Base-by-base conservation (phyloP, 2,329 filamentous ascomycete genomes). In the Orbilia brochopaga region DNA sequence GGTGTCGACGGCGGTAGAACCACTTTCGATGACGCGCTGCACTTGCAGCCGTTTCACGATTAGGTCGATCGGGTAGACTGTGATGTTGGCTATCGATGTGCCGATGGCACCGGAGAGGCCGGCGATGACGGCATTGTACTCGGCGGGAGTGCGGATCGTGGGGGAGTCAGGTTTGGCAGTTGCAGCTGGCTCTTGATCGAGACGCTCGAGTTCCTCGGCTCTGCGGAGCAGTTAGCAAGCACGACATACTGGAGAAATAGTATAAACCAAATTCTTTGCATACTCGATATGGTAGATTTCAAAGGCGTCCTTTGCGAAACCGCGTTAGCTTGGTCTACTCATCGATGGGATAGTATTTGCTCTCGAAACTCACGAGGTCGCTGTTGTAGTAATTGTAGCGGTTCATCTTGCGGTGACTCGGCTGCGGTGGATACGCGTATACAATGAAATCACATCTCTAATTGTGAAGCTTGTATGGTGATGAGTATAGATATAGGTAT, bases 41-140 rank as follows among this genome's bases (percentile, higher is more conserved):
- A 91, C 89, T 80, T 95, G 91, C 52, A 96, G 84, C 27, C 91
- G 86, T 24, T 91, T 92, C 62, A 91, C 88, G 73, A 94, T 86
- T 48, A 95, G 85, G 76, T 91, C 89, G 65, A 96, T 84, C 1
- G 92, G 92, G 78, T 96, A 95, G 4, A 90, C 87, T 61, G 87
- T 80, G 52, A 91, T 83, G 76, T 92, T 93, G 10, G 91, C 90
- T 69, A 93, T 84, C 15, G 90, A 89, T 0, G 90, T 89, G 37
- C 91, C 91, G 0, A 87, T 82, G 3, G 90, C 89, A 57, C 92
- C 92, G 2, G 91, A 91, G 32, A 90, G 79, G 60, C 90, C 92
- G 81, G 66, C 66, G 17, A 63, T 70, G 24, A 70, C 15, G n/a
- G 66, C 66, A 23, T 70, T 70, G 17, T 70, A 70, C 35, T 70